Base-by-base conservation (phyloP, 208 protist species). In the Acanthamoeba lenticulata region DNA sequence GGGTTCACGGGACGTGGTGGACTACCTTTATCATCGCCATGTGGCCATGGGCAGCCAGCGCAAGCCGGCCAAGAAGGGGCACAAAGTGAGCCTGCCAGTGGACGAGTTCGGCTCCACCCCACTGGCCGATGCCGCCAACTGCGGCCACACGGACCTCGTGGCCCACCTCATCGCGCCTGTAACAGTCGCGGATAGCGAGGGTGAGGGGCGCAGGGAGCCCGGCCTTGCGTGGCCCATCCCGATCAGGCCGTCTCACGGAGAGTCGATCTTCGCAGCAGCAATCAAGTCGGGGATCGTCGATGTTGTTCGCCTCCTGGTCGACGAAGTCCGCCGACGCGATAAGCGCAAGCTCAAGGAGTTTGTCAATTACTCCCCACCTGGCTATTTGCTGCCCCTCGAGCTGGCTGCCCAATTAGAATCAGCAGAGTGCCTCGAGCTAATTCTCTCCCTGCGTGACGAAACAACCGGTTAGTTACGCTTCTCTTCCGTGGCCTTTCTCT, bases 401-500 rank as follows among this genome's bases (percentile, higher is more conserved):
- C n/a, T n/a, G n/a, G n/a, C n/a, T n/a, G n/a, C n/a, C n/a, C n/a
- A n/a, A n/a, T n/a, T n/a, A n/a, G n/a, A n/a, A n/a, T n/a, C n/a
- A n/a, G n/a, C n/a, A n/a, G 38, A 77, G 67, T 77, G 67, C 67
- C 11, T 44, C 36, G 67, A 44, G 4, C 36, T 77, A 34, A n/a
- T 77, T 1, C 67, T 77, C 38, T 77, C 67, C 67, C 67, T 77
- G 67, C 67, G 67, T n/a, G 67, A 77, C 67, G 67, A 77, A 13
- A 34, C 7, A 1, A 77, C 67, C 21, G 67, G 67, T 77, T 27
- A 5, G 6, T 34, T 5, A 2, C 36, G 2, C 57, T 65, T 1
- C 27, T 13, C 9, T 9, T 65, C 27, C n/a, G n/a, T n/a, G n/a
- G n/a, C n/a, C n/a, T n/a, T n/a, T n/a, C n/a, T n/a, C n/a, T n/a